A percentile compares a stretch with the other conserved stretches of the same genome.
phyloP scores from a whole-genome alignment of 208 protist species.

The Acanthamoeba healyi region DNA sequence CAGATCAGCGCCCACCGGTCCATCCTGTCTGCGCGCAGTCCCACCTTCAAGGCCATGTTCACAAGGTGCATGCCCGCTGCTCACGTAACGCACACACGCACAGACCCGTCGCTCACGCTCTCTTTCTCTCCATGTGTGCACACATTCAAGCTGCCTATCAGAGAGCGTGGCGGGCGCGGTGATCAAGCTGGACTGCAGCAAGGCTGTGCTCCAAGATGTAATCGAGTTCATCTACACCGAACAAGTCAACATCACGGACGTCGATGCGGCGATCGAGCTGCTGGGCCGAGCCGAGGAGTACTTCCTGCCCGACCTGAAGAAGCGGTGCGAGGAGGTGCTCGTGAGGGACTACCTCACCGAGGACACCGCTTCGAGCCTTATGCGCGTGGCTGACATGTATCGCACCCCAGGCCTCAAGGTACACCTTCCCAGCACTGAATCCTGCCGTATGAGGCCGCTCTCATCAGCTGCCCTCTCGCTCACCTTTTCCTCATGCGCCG shows the following conservation, averaged over 20 bases:
- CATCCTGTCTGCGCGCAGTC: background rate
- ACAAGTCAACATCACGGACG: background rate
- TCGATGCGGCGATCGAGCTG: background rate
- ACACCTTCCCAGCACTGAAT: too few species aligned
- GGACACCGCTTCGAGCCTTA: background rate
- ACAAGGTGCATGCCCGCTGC: background rate
- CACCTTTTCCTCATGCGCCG: too few species aligned
- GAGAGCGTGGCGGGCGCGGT: background rate
- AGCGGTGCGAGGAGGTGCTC: background rate
- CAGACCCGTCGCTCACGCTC: background rate
- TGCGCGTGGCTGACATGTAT: background rate
- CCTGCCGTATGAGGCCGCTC: too few species aligned
- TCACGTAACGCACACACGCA: background rate
- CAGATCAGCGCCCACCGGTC: background rate
- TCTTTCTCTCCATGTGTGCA: background rate
- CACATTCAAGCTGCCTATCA: background rate
- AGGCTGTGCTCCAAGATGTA: background rate
- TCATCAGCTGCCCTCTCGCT: too few species aligned
- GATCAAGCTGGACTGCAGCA: background rate
- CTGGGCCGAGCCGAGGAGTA: slow-evolving; percentile 4
- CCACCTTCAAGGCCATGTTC: slow-evolving; percentile 62
- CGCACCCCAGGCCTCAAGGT: background rate
- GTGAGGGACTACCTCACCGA: background rate
- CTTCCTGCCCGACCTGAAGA: slow-evolving; percentile 23
- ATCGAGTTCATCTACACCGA: slow-evolving; percentile 14